Conservation (phyloP, 2,329 filamentous ascomycete species). For the Penicillium sp. region DNA sequence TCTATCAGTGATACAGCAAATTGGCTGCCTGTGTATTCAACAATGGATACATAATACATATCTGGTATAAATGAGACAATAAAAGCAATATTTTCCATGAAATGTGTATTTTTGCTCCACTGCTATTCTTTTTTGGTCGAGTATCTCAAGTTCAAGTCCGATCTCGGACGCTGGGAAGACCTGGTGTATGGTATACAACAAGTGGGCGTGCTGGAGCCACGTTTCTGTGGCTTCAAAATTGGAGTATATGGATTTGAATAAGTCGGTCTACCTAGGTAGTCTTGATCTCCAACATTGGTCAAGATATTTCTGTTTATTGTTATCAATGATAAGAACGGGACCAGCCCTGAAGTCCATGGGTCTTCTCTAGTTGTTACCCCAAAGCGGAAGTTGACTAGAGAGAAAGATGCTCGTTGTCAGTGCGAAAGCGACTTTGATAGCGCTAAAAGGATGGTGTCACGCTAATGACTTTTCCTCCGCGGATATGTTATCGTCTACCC, state of each 20-base stretch:
- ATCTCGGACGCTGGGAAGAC: background rate
- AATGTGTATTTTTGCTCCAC: background rate
- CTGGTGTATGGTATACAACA: background rate
- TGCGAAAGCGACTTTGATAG: too few relatives aligned
- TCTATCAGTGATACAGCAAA: background rate
- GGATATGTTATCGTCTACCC: background rate
- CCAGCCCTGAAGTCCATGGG: background rate
- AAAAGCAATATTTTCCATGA: background rate
- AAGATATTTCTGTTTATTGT: background rate
- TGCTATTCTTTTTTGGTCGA: background rate
- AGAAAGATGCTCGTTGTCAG: too few relatives aligned
- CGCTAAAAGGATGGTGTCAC: background rate
- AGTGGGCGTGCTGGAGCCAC: background rate
- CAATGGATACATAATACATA: background rate
- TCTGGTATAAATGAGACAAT: background rate
- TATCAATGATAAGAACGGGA: background rate
- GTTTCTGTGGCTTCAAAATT: background rate
- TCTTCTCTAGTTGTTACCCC: background rate
- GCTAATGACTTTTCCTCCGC: background rate
- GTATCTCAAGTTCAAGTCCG: background rate
- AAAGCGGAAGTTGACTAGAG: slow-evolving; percentile 8
- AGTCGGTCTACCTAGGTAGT: background rate
- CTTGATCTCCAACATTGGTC: background rate
- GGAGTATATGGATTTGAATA: background rate
- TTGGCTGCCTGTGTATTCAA: background rate